Evolutionary conservation across 108 stramenopile species (phyloP).

Genomic region (Nitzschia sp.): DNA sequence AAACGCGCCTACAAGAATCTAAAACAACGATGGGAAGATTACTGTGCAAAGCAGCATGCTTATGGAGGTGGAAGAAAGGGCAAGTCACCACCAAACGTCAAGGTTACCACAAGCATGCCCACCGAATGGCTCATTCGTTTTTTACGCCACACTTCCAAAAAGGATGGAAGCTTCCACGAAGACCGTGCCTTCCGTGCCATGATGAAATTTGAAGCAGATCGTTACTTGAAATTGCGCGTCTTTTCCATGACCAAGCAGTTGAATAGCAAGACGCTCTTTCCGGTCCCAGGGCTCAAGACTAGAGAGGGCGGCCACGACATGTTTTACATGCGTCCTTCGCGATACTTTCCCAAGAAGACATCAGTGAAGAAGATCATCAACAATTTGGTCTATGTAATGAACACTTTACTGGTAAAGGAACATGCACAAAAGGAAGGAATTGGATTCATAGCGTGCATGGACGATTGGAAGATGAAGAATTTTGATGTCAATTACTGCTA

Average conservation of each 20-base stretch:
- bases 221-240: not conserved
- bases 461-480: constrained; percentile 49
- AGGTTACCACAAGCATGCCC: not conserved
- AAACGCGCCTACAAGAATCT: constrained; percentile 32
- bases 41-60: constrained; percentile 13
- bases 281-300: constrained; percentile 46
- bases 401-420: constrained; percentile 35
- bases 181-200: constrained; percentile 28
- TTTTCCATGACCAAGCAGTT: not conserved
- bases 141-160: not conserved
- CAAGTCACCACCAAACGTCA: constrained; percentile 21
- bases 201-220: not conserved
- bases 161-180: not conserved
- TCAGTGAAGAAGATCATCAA: constrained; percentile 39
- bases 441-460: constrained; percentile 55
- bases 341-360: constrained; percentile 47
- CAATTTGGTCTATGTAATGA: constrained; percentile 53
- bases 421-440: constrained; percentile 43
- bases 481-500: constrained; percentile 45
- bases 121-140: not conserved
- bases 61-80: constrained; percentile 41
- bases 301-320: constrained; percentile 36
- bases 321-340: constrained; percentile 59
- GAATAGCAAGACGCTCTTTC: constrained; percentile 42
- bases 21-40: constrained; percentile 16